A percentile compares a stretch with the other conserved stretches of the same genome.
These are phyloP conservation scores for Barnettozyma vustinii DNA, from an alignment of 805 yeast genomes.

Conservation along the genomic window DNA sequence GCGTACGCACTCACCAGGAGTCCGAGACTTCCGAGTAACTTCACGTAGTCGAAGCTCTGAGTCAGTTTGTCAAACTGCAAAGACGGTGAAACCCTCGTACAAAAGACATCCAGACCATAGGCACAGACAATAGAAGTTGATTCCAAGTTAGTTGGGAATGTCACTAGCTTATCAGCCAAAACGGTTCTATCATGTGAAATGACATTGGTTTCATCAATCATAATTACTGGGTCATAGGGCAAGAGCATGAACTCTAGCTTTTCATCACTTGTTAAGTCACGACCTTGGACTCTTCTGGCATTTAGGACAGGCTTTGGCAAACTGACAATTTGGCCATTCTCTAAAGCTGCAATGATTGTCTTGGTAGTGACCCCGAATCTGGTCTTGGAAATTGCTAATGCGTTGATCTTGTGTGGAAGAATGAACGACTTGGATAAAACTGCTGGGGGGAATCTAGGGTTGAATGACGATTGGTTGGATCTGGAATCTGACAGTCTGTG, in stretches of 20 bases:
- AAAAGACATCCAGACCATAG: constrained; percentile 67
- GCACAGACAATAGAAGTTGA: constrained; percentile 72
- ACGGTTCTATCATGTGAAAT: constrained; percentile 49
- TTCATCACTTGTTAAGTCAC: constrained; percentile 46
- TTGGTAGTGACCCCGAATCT: constrained; percentile 64
- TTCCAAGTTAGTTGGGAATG: constrained; percentile 66
- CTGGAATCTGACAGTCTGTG: constrained; percentile 28
- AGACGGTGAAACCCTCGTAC: constrained; percentile 76
- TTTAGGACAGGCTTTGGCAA: constrained; percentile 68
- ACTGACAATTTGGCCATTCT: constrained; percentile 55
- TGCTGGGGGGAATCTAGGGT: constrained; percentile 37
- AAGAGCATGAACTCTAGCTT: constrained; percentile 50
- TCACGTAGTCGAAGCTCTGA: constrained; percentile 58
- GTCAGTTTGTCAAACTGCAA: constrained; percentile 75
- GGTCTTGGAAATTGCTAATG: constrained; percentile 51
- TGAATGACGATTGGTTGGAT: constrained; percentile 29
- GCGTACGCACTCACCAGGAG: constrained; percentile 42
- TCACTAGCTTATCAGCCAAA: constrained; percentile 30
- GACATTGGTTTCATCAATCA: constrained; percentile 38
- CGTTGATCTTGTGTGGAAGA: constrained; percentile 52
- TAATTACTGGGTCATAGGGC: constrained; percentile 63
- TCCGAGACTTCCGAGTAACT: constrained; percentile 54
- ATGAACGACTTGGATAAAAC: constrained; percentile 52
- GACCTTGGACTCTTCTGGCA: constrained; percentile 59
- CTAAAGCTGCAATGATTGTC: constrained; percentile 53